Base-by-base conservation (phyloP, 148 eudicot genomes). In the Vaccinium macrocarpon region DNA sequence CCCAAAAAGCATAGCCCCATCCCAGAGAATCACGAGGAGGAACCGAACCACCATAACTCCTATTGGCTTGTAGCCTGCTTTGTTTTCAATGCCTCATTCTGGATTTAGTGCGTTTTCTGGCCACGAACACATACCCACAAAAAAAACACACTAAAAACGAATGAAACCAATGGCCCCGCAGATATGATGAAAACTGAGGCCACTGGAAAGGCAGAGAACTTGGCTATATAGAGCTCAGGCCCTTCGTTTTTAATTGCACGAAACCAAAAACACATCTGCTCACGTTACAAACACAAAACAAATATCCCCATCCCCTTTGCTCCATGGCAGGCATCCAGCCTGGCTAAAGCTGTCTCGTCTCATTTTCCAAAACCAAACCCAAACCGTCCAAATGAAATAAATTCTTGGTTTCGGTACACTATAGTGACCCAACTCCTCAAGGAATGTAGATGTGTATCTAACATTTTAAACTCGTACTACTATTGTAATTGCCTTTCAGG, bases 271-370 rank as follows among this genome's bases (percentile, higher is more conserved):
- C 83, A 80, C 61, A 2, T 5, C 73, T 16, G 84, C 12, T 78
- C 82, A 71, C 82, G 29, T 53, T 56, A 73, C 74, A 35, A 32
- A 35, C 38, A 35, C 38, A 35, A 27, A 57, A 61, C 70, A 19
- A 75, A 16, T 12, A 38, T 59, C 42, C 52, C 50, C 76, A 85
- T 72, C 84, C 52, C 76, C 77, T 19, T 49, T 16, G 51, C 21
- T 68, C 19, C 72, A 27, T 52, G 74, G 48, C 80, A 81, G 35
- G 83, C 87, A 27, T 27, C 88, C 85, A 84, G 86, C 82, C 86
- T 86, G 88, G 78, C 85, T 55, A 50, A 62, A 48, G 55, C 84
- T 73, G 83, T 73, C 84, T 84, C 76, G 5, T 80, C 71, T 64
- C 76, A 86, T 19, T 61, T 2, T 2, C 84, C 83, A 64, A 76